Evolutionary conservation across 139 green algal species (phyloP), one percentile per base, ranked within the genome.

Genomic region (Microglena sp.): DNA sequence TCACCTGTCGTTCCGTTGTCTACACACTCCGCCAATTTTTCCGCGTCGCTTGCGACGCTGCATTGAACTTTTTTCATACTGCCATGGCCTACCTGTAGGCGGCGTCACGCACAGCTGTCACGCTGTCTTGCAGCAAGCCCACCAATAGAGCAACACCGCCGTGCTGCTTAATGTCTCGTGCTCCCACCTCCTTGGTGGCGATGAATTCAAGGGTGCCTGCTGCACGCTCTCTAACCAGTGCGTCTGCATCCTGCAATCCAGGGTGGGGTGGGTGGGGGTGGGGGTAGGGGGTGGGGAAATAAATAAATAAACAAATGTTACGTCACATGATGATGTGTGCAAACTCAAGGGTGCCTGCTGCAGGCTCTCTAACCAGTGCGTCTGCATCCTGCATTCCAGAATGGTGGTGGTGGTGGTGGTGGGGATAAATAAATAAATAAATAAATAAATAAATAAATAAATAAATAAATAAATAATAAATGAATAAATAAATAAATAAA

Each of bases 151-250:
- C 33, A n/a, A 84, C n/a, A 5, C 71, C 73, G 1, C 62, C 45
- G 56, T 84, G 73, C 66, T 81, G 78, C 21, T 71, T 64, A 4
- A 77, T 27, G 34, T 84, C 78, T 5, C 74, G 68, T 18, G 65
- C 65, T 4, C 78, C 78, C 27, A 79, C 24, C 50, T 84, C 73
- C 43, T 76, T 77, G 27, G 1, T 15, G 2, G 45, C 28, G 22
- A 80, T 11, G 7, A 60, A 35, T 15, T 60, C 34, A 8, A 78
- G 21, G 2, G 73, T 77, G 18, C 53, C 63, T 5, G 73, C 77
- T 28, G 70, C 70, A 24, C 72, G 60, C 45, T 54, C 55, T 4
- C 72, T 67, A 15, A 73, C 64, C 2, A 64, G 5, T 1, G 61
- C 55, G 35, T 84, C 60, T 7, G 44, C 24, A 26, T 71, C 77